phyloP scores from a whole-genome alignment of 805 yeast species.

The Myxozyma mucilagina region DNA sequence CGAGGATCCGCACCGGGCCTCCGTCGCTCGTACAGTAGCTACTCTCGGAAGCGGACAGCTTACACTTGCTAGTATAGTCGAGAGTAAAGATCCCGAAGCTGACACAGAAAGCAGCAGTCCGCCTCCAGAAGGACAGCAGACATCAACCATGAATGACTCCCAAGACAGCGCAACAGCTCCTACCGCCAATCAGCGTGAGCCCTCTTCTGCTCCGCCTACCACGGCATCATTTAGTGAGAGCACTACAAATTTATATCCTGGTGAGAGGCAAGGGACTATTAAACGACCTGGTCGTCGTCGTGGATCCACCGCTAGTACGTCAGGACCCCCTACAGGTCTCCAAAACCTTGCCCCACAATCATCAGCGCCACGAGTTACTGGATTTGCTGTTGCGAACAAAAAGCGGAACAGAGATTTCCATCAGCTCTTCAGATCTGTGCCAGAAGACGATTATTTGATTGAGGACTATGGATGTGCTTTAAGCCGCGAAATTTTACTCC shows the following conservation, averaged over 20 bases:
- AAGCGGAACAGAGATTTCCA: slow-evolving; percentile 77
- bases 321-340: neutral
- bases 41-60: slow-evolving; percentile 41
- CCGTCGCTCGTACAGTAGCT: slow-evolving; percentile 33
- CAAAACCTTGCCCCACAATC: neutral
- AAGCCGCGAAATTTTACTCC: slow-evolving; percentile 79
- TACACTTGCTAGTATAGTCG: slow-evolving; percentile 32
- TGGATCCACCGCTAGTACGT: slow-evolving; percentile 14
- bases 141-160: neutral
- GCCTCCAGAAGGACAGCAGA: no score
- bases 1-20: slow-evolving; percentile 1
- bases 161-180: neutral
- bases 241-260: neutral
- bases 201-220: slow-evolving; percentile 68
- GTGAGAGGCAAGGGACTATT: neutral
- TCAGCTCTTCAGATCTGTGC: slow-evolving; percentile 64
- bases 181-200: slow-evolving; percentile 37
- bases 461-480: slow-evolving; percentile 92
- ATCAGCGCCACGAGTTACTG: slow-evolving; percentile 25
- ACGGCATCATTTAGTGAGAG: slow-evolving; percentile 44
- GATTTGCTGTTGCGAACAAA: slow-evolving; percentile 51
- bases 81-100: neutral
- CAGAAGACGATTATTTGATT: slow-evolving; percentile 66
- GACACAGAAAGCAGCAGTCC: neutral
- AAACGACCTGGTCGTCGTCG: slow-evolving; percentile 17